Evolutionary conservation across 2,329 filamentous ascomycete genomes (phyloP), one percentile per base, ranked within the genome.

Genomic region (Phialemoniopsis sp.): DNA sequence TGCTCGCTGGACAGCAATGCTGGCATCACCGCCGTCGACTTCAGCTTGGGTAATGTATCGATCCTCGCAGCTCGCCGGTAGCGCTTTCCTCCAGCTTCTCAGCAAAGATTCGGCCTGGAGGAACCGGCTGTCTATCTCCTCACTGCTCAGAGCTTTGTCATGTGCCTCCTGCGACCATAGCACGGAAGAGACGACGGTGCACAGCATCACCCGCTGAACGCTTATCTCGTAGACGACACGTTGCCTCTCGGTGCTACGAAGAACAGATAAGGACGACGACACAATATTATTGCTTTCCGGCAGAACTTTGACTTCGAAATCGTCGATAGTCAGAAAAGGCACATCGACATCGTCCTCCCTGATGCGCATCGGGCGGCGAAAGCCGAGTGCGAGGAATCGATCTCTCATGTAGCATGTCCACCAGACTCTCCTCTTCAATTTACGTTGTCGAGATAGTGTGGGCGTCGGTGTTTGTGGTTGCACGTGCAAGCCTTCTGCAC

Each of bases 161-260:
- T 96, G 91, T 28, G 89, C 85, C 32, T 86, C 85, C 34, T n/a
- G n/a, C n/a, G n/a, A n/a, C n/a, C n/a, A n/a, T n/a, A 97, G 75
- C 58, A 97, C 89, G 56, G 89, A 82, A 58, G 87, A 91, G 59
- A 96, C 89, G 60, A 87, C 88, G 14, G 94, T 73, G 60, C 89
- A 95, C 8, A 96, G 77, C 61, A 90, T 89, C 4, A 89, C 87
- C 62, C 95, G 95, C 49, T 90, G 82, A 46, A 96, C 88, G 60
- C 90, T 96, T 82, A 96, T 86, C 46, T 82, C 72, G 6, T 89
- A 89, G 37, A 96, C 68, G 54, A 93, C 77, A 44, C 77, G 74
- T 63, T 95, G 89, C 67, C 87, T 82, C 14, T 72, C 72, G 9
- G 79, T 64, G 54, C 93, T 85, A 44, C 83, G 78, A 30, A 89